Evolutionary conservation across 140 eudicot species (phyloP), one percentile per base, ranked within the genome.

Genomic region (Bidens hawaiensis): DNA sequence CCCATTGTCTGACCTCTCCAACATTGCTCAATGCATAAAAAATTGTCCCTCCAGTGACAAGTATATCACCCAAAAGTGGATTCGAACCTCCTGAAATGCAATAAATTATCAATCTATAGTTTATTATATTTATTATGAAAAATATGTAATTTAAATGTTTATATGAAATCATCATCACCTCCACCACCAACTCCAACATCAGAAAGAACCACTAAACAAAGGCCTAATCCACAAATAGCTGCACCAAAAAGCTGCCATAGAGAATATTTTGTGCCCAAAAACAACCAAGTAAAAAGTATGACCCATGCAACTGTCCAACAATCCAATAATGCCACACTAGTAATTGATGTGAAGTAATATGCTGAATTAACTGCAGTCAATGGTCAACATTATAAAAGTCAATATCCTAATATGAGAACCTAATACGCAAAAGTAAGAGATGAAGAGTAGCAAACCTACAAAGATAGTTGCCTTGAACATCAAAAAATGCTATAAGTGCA

Each of bases 251-350:
- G 82, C 68, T 86, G 95, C 87, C 85, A 46, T 17, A 64, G 18
- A 46, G 95, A 74, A 74, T 90, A 90, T 46, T 60, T 75, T 4
- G 94, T 78, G 65, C 85, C 90, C 26, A 90, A 69, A 73, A 86
- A 72, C 31, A 81, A 5, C 94, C 94, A 83, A 7, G 97, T 90
- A 52, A 90, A 76, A 59, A 86, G 40, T 3, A 90, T 81, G 21
- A 79, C 95, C 94, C 95, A 90, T 31, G 85, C 88, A 36, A 90
- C 49, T 2, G 97, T 83, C 74, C 87, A 77, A 43, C 97, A 81
- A 71, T 90, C 95, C 61, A 90, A 62, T 55, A 90, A 36, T 0
- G 95, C 79, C 46, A 90, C 97, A 54, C 95, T 86, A 8, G 97
- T 90, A 56, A 90, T 83, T 42, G 97, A 86, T 59, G 97, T 76